phyloP scores from a whole-genome alignment of 202 grass and related monocot genomes.

The Alloteropsis angusta region DNA sequence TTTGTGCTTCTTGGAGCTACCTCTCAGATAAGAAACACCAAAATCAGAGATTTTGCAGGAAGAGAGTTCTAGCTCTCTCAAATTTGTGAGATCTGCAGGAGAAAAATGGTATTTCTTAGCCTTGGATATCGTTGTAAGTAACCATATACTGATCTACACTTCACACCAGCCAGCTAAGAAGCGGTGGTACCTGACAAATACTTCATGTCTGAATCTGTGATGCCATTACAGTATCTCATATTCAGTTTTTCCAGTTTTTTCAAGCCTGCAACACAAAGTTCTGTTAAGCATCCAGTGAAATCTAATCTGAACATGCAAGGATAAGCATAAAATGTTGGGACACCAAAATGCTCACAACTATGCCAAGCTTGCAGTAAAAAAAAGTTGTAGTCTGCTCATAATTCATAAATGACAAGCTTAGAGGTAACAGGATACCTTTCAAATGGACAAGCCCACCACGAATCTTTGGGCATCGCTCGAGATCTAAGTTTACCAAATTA shows the following conservation, averaged over 20 bases:
- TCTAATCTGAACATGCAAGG: not conserved
- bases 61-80: constrained; percentile 73
- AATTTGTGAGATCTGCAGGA: constrained; percentile 67
- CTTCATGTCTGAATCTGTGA: constrained; percentile 89
- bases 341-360: not conserved
- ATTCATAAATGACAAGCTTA: not conserved
- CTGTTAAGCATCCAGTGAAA: not conserved
- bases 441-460: constrained; percentile 77
- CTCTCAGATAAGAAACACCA: constrained; percentile 77
- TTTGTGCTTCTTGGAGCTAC: constrained; percentile 30
- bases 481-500: constrained; percentile 86
- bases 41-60: constrained; percentile 75
- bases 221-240: constrained; percentile 85
- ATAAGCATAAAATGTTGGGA: not conserved
- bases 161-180: not conserved
- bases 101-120: constrained; percentile 8
- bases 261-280: constrained; percentile 51
- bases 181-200: constrained; percentile 64
- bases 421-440: constrained; percentile 52
- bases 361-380: not conserved
- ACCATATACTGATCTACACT: not conserved
- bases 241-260: constrained; percentile 86
- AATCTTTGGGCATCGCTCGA: constrained; percentile 78
- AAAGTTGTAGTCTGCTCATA: not conserved
- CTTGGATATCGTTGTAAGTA: not conserved